Evolutionary conservation across 495 filamentous ascomycete genomes (phyloP), one percentile per base, ranked within the genome.

Genomic region (Cenococcum geophilum): DNA sequence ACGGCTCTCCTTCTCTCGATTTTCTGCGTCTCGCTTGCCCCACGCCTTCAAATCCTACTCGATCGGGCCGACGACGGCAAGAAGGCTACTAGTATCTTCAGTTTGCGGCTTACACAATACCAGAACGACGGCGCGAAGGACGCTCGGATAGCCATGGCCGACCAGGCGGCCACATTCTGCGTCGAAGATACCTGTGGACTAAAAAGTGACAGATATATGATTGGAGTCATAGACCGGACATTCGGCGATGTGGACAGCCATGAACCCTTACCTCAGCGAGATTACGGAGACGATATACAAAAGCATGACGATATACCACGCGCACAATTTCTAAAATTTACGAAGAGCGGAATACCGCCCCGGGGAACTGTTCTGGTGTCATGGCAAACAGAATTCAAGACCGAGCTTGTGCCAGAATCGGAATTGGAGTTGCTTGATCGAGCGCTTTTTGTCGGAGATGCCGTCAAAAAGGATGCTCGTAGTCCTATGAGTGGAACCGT

Each of bases 401-500:
- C 66, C 1, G 59, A 71, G 37, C 68, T 77, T 11, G 65, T 74
- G n/a, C 68, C 60, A 0, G 63, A 70, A 51, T 35, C 60, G 0
- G 57, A 68, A 18, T 64, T 77, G 34, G 52, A 58, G 25, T 57
- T 76, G 32, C 59, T 76, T 22, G 74, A 76, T 55, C 67, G 75
- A 4, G 60, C 62, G 16, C 59, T 76, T 40, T 57, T 72, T 32
- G 62, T 76, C 20, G 74, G 75, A 18, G 74, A 77, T 60, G 60
- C 76, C 14, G 74, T 77, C 55, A 75, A 75, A 68, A 60, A 62
- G 40, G 51, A 69, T 40, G 54, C 62, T 10, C 59, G 65, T 35
- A 62, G 69, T 58, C 65, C 72, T n/a, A 74, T 76, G 68, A 75
- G 70, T 59, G 75, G 75, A 35, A 73, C 72, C 18, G 72, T 77